Conservation (phyloP, 805 yeast genomes). For the Kodamaea restingae region DNA sequence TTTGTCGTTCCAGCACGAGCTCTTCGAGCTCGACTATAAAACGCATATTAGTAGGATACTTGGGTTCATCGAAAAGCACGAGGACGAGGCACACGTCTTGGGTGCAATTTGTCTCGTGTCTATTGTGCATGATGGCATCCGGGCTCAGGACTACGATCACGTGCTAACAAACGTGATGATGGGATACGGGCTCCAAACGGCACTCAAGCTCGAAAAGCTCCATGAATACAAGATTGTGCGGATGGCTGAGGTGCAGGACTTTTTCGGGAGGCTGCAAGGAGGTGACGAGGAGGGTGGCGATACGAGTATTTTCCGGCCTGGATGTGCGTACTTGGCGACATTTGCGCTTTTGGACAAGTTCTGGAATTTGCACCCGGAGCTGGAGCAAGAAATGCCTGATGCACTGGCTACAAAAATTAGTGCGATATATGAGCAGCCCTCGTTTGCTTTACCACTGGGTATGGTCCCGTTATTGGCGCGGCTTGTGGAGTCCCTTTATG, state of each 20-base stretch:
- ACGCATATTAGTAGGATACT: constrained; percentile 22
- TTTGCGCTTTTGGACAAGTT: constrained; percentile 38
- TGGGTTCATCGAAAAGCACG: constrained; percentile 40
- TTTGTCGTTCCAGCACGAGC: constrained; percentile 65
- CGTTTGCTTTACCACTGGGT: constrained; percentile 74
- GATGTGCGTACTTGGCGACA: constrained; percentile 26
- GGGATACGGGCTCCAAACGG: constrained; percentile 58
- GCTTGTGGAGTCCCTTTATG: constrained; percentile 63
- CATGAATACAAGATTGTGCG: constrained; percentile 39
- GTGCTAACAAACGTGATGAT: constrained; percentile 55
- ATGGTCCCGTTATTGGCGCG: constrained; percentile 70
- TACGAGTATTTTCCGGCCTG: constrained; percentile 18
- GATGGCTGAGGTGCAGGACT: constrained; percentile 8
- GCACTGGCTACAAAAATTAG: not conserved
- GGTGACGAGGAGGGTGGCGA: constrained; percentile 15
- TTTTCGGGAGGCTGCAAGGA: constrained; percentile 6
- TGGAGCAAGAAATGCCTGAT: constrained; percentile 16
- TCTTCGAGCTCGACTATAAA: constrained; percentile 45
- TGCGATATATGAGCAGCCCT: constrained; percentile 42
- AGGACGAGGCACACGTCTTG: constrained; percentile 41
- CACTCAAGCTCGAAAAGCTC: constrained; percentile 46
- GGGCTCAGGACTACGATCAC: constrained; percentile 55
- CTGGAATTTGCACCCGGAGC: constrained; percentile 48
- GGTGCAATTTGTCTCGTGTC: constrained; percentile 57
- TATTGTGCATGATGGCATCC: constrained; percentile 63